Percentiles rank a stretch among this genome's conserved stretches.
These are phyloP conservation scores for Jacaranda mimosifolia DNA, from an alignment of 257 asterid genomes.

Conservation along the genomic window DNA sequence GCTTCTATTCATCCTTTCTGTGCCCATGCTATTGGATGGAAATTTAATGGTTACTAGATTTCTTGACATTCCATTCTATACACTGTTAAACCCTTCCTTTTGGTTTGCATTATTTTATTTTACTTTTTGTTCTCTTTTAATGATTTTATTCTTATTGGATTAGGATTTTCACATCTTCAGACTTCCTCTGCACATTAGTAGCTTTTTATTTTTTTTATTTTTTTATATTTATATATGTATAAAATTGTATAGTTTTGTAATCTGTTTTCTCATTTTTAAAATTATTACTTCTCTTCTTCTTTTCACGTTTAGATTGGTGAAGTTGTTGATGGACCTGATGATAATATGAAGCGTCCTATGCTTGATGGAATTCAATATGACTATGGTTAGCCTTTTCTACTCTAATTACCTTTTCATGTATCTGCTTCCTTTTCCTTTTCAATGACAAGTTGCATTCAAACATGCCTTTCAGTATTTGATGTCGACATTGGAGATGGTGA, in stretches of 20 bases:
- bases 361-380: slow-evolving; percentile 82
- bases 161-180: slow-evolving; percentile 32
- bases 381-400: slow-evolving; percentile 62
- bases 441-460: slow-evolving; percentile 39
- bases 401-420: slow-evolving; percentile 34
- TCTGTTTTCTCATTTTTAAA: slow-evolving; percentile 18
- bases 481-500: slow-evolving; percentile 99
- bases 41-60: slow-evolving; percentile 13
- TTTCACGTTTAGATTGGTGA: slow-evolving; percentile 79
- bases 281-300: slow-evolving; percentile 25
- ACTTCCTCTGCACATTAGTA: not conserved
- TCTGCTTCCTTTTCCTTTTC: slow-evolving; percentile 28
- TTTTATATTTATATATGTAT: too few species aligned
- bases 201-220: slow-evolving; percentile 15
- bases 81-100: slow-evolving; percentile 15
- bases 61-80: slow-evolving; percentile 14
- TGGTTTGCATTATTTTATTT: slow-evolving; percentile 3
- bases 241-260: slow-evolving; percentile 9
- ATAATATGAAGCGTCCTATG: slow-evolving; percentile 58
- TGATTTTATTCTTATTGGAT: slow-evolving; percentile 24
- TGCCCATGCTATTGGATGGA: slow-evolving; percentile 4
- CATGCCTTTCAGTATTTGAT: slow-evolving; percentile 77
- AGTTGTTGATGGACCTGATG: slow-evolving; percentile 97
- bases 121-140: slow-evolving; percentile 4
- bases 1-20: not conserved